phyloP scores from a whole-genome alignment of 805 yeast genomes.

The Yamadazyma insecticola region DNA sequence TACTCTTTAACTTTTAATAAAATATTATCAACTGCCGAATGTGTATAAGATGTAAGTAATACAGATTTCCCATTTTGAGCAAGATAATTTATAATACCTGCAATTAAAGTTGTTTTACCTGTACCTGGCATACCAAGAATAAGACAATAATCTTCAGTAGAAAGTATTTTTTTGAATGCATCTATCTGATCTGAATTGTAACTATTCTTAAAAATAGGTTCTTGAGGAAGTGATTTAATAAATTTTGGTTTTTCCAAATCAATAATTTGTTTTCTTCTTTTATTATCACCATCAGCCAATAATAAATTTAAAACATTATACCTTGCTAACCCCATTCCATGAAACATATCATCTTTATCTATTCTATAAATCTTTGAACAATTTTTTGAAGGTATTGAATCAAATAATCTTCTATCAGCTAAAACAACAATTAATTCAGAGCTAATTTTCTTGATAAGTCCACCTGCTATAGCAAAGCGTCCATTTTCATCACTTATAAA shows the following conservation, averaged over 20 bases:
- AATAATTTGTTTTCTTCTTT: slow-evolving; percentile 46
- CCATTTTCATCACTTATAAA: slow-evolving; percentile 78
- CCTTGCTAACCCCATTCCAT: slow-evolving; percentile 72
- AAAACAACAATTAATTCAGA: slow-evolving; percentile 43
- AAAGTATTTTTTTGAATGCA: slow-evolving; percentile 64
- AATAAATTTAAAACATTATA: slow-evolving; percentile 71
- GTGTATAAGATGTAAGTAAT: slow-evolving; percentile 81
- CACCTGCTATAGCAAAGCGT: slow-evolving; percentile 68
- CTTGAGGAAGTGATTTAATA: slow-evolving; percentile 12
- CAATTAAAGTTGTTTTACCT: slow-evolving; percentile 67
- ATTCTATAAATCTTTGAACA: slow-evolving; percentile 46
- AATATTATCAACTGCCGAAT: slow-evolving; percentile 94
- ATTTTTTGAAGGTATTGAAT: slow-evolving; percentile 16
- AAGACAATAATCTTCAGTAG: slow-evolving; percentile 70
- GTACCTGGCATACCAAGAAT: slow-evolving; percentile 98
- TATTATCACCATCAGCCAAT: slow-evolving; percentile 42
- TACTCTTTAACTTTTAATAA: slow-evolving; percentile 56
- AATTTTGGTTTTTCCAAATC: slow-evolving; percentile 49
- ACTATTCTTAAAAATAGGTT: slow-evolving; percentile 6
- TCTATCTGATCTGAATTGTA: slow-evolving; percentile 68
- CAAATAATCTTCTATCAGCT: slow-evolving; percentile 50
- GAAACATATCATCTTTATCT: slow-evolving; percentile 75
- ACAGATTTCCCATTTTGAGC: slow-evolving; percentile 61
- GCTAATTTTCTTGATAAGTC: slow-evolving; percentile 45
- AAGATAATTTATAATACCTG: slow-evolving; percentile 61